Conservation (phyloP, 1,284 basidiomycete genomes). For the Naganishia cerealis region DNA sequence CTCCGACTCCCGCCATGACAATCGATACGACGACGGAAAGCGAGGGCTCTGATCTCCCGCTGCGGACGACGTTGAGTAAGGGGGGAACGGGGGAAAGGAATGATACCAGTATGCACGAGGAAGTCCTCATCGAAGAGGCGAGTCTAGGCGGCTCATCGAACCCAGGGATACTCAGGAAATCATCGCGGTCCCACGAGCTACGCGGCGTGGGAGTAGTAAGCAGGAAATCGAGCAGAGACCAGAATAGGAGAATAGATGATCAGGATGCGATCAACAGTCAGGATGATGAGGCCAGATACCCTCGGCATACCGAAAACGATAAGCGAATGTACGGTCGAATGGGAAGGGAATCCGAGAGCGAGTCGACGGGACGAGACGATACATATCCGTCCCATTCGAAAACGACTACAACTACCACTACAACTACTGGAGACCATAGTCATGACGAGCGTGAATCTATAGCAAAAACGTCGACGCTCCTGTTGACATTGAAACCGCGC, state of each 20-base stretch:
- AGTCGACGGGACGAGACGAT: neutral
- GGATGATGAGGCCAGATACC: neutral
- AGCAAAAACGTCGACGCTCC: conserved; percentile 2
- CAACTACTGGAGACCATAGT: neutral
- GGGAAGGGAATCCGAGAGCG: neutral
- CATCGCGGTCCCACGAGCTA: neutral
- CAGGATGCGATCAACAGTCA: neutral
- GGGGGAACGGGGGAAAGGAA: neutral
- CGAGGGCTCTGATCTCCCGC: neutral
- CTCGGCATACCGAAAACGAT: neutral
- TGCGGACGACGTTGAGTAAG: neutral
- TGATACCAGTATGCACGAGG: conserved; percentile 4
- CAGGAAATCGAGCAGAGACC: conserved; percentile 10
- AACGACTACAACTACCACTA: conserved; percentile 15
- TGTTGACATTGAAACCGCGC: conserved; percentile 8
- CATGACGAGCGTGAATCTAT: neutral
- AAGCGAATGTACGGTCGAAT: neutral
- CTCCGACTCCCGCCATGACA: neutral
- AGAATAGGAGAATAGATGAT: conserved; percentile 1
- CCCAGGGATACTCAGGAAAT: neutral
- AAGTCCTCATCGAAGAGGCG: neutral
- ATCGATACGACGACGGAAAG: conserved; percentile 1
- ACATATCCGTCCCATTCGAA: conserved; percentile 1
- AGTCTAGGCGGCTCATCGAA: neutral
- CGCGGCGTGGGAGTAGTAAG: neutral